Conservation (phyloP, 202 grass and related monocot species). For the Digitaria exilis region DNA sequence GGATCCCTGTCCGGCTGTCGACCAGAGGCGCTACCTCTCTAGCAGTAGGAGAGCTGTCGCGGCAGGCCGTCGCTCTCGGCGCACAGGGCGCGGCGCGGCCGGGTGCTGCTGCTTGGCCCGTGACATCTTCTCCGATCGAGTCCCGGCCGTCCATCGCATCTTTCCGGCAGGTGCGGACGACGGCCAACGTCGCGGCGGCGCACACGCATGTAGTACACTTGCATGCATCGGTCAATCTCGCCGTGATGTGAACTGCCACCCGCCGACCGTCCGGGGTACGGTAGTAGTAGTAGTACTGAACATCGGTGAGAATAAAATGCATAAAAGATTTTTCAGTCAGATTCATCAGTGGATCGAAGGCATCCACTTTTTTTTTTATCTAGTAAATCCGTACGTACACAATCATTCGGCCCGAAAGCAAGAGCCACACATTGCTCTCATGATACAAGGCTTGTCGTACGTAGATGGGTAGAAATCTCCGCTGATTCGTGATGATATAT, state of each 20-base stretch:
- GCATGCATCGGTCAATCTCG: background rate
- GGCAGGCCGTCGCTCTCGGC: background rate
- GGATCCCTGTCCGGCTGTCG: too few relatives aligned
- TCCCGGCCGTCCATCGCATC: background rate
- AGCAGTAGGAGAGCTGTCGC: conserved; percentile 4
- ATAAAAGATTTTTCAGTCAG: too few relatives aligned
- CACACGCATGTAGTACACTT: background rate
- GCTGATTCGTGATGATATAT: too few relatives aligned
- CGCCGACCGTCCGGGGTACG: too few relatives aligned
- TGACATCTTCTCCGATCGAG: background rate
- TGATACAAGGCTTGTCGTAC: background rate
- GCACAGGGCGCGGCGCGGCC: background rate
- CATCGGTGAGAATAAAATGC: too few relatives aligned
- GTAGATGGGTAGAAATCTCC: background rate
- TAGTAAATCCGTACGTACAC: background rate
- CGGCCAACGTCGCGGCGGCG: background rate
- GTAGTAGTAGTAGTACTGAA: too few relatives aligned
- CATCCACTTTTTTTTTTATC: background rate
- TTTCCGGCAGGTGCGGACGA: background rate
- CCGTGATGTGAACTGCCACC: conserved; percentile 27
- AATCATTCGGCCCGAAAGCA: background rate
- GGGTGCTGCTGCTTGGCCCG: background rate
- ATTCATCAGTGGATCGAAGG: too few relatives aligned
- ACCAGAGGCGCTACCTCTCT: background rate
- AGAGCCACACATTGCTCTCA: background rate